Conservation (phyloP, 108 stramenopile genomes). For the Nannochloropsis granulata region DNA sequence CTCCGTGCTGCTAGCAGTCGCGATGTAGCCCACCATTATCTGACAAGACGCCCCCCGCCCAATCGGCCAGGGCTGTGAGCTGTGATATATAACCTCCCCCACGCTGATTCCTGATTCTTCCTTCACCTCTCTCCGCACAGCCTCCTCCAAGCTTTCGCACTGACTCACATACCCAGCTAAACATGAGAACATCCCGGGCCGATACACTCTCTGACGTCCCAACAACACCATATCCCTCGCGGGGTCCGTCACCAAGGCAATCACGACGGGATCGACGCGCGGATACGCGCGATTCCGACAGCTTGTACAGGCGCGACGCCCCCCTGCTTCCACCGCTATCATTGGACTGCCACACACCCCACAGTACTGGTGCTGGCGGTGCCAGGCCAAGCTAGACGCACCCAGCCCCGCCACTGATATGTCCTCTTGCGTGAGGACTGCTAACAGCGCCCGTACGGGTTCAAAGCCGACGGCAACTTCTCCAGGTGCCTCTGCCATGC, state of each 20-base stretch:
- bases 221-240: not conserved
- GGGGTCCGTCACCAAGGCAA: not conserved
- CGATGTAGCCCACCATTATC: constrained; percentile 11
- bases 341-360: not conserved
- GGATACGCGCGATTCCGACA: constrained; percentile 1
- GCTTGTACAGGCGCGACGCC: not conserved
- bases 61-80: constrained; percentile 12
- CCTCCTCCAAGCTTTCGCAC: constrained; percentile 2
- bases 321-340: not conserved
- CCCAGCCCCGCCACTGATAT: not conserved
- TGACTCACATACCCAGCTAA: constrained; percentile 9
- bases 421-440: not conserved
- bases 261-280: constrained; percentile 10
- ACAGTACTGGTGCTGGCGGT: not conserved
- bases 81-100: not conserved
- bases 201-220: not conserved
- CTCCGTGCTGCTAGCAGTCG: not conserved
- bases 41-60: constrained; percentile 4
- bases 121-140: constrained; percentile 6
- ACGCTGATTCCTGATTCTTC: constrained; percentile 9
- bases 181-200: constrained; percentile 4
- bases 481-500: not conserved
- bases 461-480: not conserved
- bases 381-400: not conserved
- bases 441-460: not conserved